Base-by-base conservation (phyloP, 2,329 filamentous ascomycete species). In the Pseudocercospora musae region DNA sequence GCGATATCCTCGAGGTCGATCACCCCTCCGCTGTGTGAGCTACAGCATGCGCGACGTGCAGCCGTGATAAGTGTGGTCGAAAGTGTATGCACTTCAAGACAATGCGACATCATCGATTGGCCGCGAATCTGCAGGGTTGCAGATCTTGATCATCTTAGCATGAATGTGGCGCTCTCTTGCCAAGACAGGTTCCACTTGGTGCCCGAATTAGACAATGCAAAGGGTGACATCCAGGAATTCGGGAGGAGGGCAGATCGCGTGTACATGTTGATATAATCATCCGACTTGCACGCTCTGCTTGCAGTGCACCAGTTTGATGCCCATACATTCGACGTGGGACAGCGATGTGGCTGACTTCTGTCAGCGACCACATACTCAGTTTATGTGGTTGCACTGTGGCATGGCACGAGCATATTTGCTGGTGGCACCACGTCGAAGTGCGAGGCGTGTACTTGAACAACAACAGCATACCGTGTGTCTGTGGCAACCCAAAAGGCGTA, bases 91-190 rank as follows among this genome's bases (percentile, higher is more conserved):
- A 23, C 33, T 29, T 54, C 29, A 23, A 20, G 29, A 54, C 40
- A 54, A 54, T 54, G n/a, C 29, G 29, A 4, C 52, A 37, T 15
- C 52, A 54, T 54, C 52, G 52, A 54, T 40, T 54, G 52, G 52
- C 11, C 52, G 52, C 52, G 52, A 29, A 33, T 27, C 52, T 54
- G 52, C 27, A 18, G 52, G 15, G 23, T 18, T 54, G 52, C 52
- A 54, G 52, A 54, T 54, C 73, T n/a, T n/a, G n/a, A n/a, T n/a
- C n/a, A n/a, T n/a, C n/a, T 52, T 25, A 27, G 48, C 48, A 52
- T 52, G 48, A 52, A 52, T 25, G 21, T 25, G 21, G 48, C 15
- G 21, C 15, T 25, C 48, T 11, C 23, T 27, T 52, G 48, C 48
- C 25, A 21, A 21, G 18, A 21, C 23, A 21, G 44, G 20, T 25